These are phyloP conservation scores for Candida stauntonica DNA, from an alignment of 805 yeast genomes.

Conservation along the genomic window DNA sequence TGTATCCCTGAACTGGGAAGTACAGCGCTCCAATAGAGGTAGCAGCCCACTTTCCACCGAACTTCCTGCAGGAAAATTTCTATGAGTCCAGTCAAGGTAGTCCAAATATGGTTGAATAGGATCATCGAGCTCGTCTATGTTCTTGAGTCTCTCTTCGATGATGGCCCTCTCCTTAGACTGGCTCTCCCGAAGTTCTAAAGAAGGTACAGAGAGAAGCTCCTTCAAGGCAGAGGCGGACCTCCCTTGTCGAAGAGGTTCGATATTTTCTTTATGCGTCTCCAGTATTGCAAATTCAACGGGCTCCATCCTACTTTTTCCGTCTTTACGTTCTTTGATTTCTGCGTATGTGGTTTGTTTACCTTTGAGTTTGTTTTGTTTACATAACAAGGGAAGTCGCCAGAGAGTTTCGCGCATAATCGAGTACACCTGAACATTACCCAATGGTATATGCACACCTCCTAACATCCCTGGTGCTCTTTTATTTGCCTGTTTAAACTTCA, in stretches of 20 bases:
- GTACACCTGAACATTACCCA: too few species aligned
- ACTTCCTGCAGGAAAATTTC: constrained; percentile 57
- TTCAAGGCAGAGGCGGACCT: constrained; percentile 59
- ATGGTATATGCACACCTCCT: too few species aligned
- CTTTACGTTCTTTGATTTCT: constrained; percentile 1
- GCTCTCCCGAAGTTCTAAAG: constrained; percentile 25
- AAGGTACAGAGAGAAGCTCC: constrained; percentile 34
- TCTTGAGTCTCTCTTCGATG: constrained; percentile 47
- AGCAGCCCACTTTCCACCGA: constrained; percentile 63
- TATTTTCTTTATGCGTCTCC: constrained; percentile 72
- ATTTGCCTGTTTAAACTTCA: too few species aligned
- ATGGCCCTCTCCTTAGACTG: constrained; percentile 35
- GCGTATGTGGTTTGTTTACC: not conserved
- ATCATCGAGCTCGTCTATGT: constrained; percentile 67
- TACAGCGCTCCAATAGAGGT: constrained; percentile 62
- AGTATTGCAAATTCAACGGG: constrained; percentile 37
- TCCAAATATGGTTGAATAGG: constrained; percentile 75
- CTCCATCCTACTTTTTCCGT: constrained; percentile 5
- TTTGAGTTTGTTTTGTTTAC: constrained; percentile 4
- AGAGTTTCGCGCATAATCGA: too few species aligned
- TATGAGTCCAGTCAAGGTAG: constrained; percentile 69
- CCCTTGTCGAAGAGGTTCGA: constrained; percentile 62
- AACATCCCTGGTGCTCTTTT: too few species aligned
- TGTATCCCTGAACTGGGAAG: constrained; percentile 61
- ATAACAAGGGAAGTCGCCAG: too few species aligned